Conservation (phyloP, 805 yeast species). For the Saccharomycopsis selenospora region DNA sequence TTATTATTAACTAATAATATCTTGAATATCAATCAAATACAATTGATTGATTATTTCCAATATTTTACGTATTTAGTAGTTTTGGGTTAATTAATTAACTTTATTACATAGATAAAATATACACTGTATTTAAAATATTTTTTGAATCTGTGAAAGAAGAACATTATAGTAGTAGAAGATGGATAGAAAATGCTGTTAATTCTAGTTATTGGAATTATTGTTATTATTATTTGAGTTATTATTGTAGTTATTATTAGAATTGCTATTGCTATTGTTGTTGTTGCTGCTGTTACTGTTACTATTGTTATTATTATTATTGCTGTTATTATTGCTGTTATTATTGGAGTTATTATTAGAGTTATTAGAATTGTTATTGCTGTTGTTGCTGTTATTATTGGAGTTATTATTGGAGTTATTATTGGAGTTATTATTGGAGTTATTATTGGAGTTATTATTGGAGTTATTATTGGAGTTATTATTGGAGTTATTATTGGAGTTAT, state of each 20-base stretch:
- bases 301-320: conserved; percentile 3
- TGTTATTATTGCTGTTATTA: neutral
- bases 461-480: neutral
- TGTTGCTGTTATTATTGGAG: neutral
- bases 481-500: neutral
- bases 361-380: neutral
- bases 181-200: no score
- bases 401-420: neutral
- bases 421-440: neutral
- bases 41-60: neutral
- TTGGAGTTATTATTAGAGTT: neutral
- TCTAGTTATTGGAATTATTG: neutral
- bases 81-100: neutral
- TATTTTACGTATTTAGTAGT: neutral
- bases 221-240: neutral
- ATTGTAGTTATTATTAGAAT: conserved; percentile 7
- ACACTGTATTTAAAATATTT: no score
- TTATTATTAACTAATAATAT: neutral
- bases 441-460: neutral
- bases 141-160: no score
- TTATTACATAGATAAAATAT: no score
- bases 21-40: neutral
- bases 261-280: conserved; percentile 7
- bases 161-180: no score
- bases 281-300: conserved; percentile 6